phyloP scores from a whole-genome alignment of 768 basidiomycete species.

The Hygrocybe coccinea region DNA sequence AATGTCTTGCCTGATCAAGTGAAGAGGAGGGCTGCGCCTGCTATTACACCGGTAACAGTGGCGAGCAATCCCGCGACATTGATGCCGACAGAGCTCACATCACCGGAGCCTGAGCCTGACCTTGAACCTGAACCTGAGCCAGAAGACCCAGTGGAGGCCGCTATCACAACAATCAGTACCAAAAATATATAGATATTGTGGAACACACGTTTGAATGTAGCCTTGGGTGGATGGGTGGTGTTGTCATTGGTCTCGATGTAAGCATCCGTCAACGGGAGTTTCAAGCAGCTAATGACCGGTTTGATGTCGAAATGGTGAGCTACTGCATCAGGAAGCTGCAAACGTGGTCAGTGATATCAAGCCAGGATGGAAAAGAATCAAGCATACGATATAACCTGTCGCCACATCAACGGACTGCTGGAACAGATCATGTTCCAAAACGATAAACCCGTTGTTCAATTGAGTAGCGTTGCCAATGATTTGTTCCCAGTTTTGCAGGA shows the following conservation, averaged over 20 bases:
- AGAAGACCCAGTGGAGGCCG: not conserved
- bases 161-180: not conserved
- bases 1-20: not conserved
- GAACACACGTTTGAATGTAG: constrained; percentile 44
- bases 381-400: constrained; percentile 61
- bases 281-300: constrained; percentile 67
- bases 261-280: constrained; percentile 52
- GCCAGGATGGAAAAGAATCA: not conserved
- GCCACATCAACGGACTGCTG: constrained; percentile 81
- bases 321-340: constrained; percentile 63
- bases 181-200: constrained; percentile 37
- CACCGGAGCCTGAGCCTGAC: not conserved
- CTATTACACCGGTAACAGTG: not conserved
- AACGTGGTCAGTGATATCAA: not conserved
- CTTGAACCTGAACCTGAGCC: no score
- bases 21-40: not conserved
- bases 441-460: constrained; percentile 77
- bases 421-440: constrained; percentile 84
- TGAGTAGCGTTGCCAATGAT: constrained; percentile 61
- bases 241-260: constrained; percentile 85
- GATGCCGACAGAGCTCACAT: not conserved
- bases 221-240: constrained; percentile 49
- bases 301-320: constrained; percentile 64
- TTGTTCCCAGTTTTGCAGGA: constrained; percentile 65
- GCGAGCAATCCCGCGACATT: not conserved